phyloP scores from a whole-genome alignment of 306 rosid genomes.

The Pachyrhizus erosus region DNA sequence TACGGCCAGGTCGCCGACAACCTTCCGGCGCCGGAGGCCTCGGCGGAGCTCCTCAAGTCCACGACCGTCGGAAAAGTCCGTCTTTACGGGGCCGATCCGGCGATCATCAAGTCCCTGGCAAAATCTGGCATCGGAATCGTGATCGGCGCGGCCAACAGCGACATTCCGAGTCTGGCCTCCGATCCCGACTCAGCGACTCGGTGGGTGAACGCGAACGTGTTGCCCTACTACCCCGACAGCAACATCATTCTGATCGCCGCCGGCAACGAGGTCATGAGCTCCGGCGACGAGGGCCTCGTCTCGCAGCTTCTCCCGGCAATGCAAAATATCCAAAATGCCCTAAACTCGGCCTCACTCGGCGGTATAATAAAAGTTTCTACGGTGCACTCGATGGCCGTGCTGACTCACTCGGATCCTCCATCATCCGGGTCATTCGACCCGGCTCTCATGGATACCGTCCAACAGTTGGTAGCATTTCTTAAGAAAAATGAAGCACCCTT shows the following conservation, averaged over 20 bases:
- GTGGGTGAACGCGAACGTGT: conserved; percentile 70
- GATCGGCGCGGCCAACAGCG: conserved; percentile 61
- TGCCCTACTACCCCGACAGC: conserved; percentile 65
- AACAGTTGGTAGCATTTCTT: conserved; percentile 53
- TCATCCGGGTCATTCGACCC: conserved; percentile 66
- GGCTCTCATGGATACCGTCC: conserved; percentile 39
- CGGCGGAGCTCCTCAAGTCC: conserved; percentile 59
- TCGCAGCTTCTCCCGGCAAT: conserved; percentile 74
- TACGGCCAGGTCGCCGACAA: conserved; percentile 75
- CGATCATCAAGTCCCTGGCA: conserved; percentile 60
- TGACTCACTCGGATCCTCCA: conserved; percentile 67
- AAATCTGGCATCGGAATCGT: conserved; percentile 62
- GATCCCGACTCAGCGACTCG: conserved; percentile 67
- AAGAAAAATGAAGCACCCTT: conserved; percentile 65
- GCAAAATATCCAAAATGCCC: conserved; percentile 66
- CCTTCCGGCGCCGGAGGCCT: conserved; percentile 58
- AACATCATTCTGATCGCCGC: conserved; percentile 62
- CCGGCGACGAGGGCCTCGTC: conserved; percentile 53
- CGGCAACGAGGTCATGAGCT: conserved; percentile 70
- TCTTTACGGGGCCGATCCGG: conserved; percentile 65
- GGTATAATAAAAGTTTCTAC: conserved; percentile 68
- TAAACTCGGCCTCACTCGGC: conserved; percentile 57
- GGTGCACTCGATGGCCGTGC: conserved; percentile 69
- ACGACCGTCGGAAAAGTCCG: conserved; percentile 58
- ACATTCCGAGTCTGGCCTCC: conserved; percentile 58